Conservation (phyloP, 768 basidiomycete genomes). For the Megacollybia marginata region DNA sequence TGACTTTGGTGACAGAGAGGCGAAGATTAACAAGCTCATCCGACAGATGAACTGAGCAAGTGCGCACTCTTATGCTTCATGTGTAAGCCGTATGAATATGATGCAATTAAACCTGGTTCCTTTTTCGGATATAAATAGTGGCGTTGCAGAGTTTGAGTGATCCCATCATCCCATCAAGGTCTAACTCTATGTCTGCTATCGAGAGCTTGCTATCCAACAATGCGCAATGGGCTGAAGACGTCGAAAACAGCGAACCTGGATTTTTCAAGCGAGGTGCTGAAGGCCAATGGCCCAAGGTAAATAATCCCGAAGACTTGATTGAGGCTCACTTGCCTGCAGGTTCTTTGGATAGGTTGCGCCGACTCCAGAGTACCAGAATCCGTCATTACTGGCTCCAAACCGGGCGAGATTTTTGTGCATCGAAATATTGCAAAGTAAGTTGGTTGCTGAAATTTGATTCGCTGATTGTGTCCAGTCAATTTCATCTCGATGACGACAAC, state of each 20-base stretch:
- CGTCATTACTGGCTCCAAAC: slow-evolving; percentile 58
- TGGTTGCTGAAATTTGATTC: neutral
- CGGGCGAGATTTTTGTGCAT: slow-evolving; percentile 80
- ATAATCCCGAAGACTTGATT: slow-evolving; percentile 9
- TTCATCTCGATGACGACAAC: slow-evolving; percentile 65
- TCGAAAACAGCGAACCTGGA: slow-evolving; percentile 43
- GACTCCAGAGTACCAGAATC: slow-evolving; percentile 84
- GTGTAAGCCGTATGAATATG: slow-evolving; percentile 1
- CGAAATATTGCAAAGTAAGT: slow-evolving; percentile 84
- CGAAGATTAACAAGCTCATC: slow-evolving; percentile 96
- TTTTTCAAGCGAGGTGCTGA: slow-evolving; percentile 58
- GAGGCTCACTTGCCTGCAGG: slow-evolving; percentile 25
- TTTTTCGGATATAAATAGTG: too few species aligned
- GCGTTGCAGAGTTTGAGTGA: neutral
- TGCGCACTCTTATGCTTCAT: slow-evolving; percentile 6
- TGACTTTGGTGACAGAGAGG: slow-evolving; percentile 96
- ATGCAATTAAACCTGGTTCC: neutral
- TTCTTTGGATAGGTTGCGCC: slow-evolving; percentile 76
- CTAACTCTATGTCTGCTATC: slow-evolving; percentile 12
- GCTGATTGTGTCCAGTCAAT: slow-evolving; percentile 42
- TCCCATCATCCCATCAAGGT: slow-evolving; percentile 5
- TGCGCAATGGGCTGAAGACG: slow-evolving; percentile 60
- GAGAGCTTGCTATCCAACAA: slow-evolving; percentile 40
- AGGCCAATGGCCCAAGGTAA: slow-evolving; percentile 63
- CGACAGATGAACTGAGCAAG: slow-evolving; percentile 80